phyloP scores from a whole-genome alignment of 208 protist species.

The Leptomonas pyrrhocoris region DNA sequence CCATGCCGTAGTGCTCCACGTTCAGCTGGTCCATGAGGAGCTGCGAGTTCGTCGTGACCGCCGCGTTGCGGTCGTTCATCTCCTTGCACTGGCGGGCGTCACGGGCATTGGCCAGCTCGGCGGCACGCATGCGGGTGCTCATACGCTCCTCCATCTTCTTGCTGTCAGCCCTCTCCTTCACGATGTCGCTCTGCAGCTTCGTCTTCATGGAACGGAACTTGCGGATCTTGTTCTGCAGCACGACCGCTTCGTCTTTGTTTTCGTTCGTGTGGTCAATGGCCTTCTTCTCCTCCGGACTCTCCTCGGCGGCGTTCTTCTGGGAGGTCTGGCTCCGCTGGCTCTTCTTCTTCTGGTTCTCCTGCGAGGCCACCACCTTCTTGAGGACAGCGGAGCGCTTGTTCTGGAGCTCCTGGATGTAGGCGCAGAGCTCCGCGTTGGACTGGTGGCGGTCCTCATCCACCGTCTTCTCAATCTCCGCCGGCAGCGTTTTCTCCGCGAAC shows the following conservation, averaged over 20 bases:
- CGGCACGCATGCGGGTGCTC: conserved; percentile 39
- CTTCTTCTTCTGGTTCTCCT: conserved; percentile 45
- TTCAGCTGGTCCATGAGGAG: conserved; percentile 79
- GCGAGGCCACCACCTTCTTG: conserved; percentile 42
- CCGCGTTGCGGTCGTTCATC: conserved; percentile 72
- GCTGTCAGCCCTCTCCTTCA: conserved; percentile 44
- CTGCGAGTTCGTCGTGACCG: conserved; percentile 68
- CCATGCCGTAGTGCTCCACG: conserved; percentile 76
- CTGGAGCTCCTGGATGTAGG: conserved; percentile 70
- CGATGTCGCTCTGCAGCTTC: conserved; percentile 62
- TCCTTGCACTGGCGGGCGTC: conserved; percentile 65
- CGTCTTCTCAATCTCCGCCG: conserved; percentile 55
- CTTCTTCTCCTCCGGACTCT: conserved; percentile 47
- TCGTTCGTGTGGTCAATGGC: conserved; percentile 43
- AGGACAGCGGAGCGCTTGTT: conserved; percentile 51
- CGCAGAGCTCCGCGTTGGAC: conserved; percentile 73
- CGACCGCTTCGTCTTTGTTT: conserved; percentile 37
- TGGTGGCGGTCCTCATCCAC: conserved; percentile 54
- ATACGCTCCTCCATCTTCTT: conserved; percentile 53
- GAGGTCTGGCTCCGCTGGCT: neutral
- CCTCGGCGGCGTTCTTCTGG: conserved; percentile 15
- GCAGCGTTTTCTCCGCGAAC: conserved; percentile 58
- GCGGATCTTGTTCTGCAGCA: conserved; percentile 55
- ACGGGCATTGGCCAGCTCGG: conserved; percentile 59
- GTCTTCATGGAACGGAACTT: conserved; percentile 67